A percentile compares a stretch with the other conserved stretches of the same genome.
Evolutionary conservation across 352 stramenopile species (phyloP).

Genomic region (Pythium diclinum): DNA sequence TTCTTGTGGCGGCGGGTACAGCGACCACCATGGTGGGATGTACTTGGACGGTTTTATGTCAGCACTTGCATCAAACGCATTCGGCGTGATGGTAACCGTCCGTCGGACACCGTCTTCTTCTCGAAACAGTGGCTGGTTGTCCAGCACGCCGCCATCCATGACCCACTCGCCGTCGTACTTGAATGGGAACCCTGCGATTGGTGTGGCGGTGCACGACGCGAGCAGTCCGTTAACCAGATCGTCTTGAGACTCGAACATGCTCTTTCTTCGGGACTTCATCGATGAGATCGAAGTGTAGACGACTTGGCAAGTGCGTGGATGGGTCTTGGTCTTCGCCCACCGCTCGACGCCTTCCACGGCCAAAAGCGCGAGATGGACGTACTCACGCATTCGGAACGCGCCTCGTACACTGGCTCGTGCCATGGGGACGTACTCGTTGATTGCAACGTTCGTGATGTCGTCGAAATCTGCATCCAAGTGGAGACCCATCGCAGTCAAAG

Average conservation of each 20-base stretch:
- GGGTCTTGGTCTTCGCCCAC: conserved; percentile 31
- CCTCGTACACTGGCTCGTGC: conserved; percentile 27
- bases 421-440: conserved; percentile 40
- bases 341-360: conserved; percentile 30
- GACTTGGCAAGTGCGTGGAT: conserved; percentile 34
- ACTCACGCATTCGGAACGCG: conserved; percentile 50
- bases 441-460: conserved; percentile 36
- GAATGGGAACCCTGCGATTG: conserved; percentile 53
- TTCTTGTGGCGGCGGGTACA: conserved; percentile 47
- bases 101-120: conserved; percentile 13
- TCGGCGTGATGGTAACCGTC: conserved; percentile 35
- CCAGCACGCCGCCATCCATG: conserved; percentile 53
- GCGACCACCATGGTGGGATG: conserved; percentile 56
- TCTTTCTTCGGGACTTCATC: conserved; percentile 34
- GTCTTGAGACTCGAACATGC: conserved; percentile 37
- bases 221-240: conserved; percentile 44
- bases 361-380: conserved; percentile 41
- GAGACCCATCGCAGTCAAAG: conserved; percentile 27
- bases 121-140: conserved; percentile 49
- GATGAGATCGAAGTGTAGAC: conserved; percentile 57
- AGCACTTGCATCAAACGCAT: conserved; percentile 28
- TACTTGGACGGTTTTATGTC: conserved; percentile 67
- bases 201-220: conserved; percentile 51
- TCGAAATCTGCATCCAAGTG: conserved; percentile 39
- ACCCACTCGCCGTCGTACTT: conserved; percentile 51